Evolutionary conservation across 352 stramenopile species (phyloP), one percentile per base, ranked within the genome.

Genomic region (Globisporangium echinulatum): DNA sequence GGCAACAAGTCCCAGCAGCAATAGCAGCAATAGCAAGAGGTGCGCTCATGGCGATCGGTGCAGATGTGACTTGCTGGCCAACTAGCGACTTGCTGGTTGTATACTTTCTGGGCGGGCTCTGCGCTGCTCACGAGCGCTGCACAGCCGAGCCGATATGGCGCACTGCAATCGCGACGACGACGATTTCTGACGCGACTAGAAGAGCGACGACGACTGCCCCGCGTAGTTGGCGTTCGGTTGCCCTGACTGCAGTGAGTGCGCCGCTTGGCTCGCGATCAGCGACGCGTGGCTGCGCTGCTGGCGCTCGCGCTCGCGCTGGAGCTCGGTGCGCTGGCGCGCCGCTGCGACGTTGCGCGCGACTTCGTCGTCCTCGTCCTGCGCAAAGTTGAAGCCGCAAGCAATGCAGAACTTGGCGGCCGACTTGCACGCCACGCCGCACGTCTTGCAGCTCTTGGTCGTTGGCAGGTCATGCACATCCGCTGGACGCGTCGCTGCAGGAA

Each of bases 401-500:
- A 91, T 73, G 68, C 84, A 94, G 59, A 94, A 94, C 59, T 94
- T 94, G 50, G 82, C 80, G 6, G 71, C 66, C 37, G 66, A 70
- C 66, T 94, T 94, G 79, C 84, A 94, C 53, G 82, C 67, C 48
- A 82, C 82, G 49, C 70, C 69, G 61, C 84, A 94, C 10, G 63
- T 69, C 39, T 75, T 72, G 57, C 84, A 94, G n/a, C 70, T 70
- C 65, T 90, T 89, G 1, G 75, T 74, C 15, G 61, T 64, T 4
- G 75, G 60, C 46, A 81, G 68, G 39, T 71, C 72, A 33, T 33
- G 25, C 25, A 33, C 25, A 33, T 33, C 25, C 3, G 62, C 70
- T 3, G 63, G 49, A 1, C 67, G 59, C 8, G 72, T 66, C 1
- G 77, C 73, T 8, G 70, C 71, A 5, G 77, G 81, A 47, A 90